A percentile compares a stretch with the other conserved stretches of the same genome.
Evolutionary conservation across 2,329 filamentous ascomycete species (phyloP).

Genomic region (Ophiostoma triangulosporum): DNA sequence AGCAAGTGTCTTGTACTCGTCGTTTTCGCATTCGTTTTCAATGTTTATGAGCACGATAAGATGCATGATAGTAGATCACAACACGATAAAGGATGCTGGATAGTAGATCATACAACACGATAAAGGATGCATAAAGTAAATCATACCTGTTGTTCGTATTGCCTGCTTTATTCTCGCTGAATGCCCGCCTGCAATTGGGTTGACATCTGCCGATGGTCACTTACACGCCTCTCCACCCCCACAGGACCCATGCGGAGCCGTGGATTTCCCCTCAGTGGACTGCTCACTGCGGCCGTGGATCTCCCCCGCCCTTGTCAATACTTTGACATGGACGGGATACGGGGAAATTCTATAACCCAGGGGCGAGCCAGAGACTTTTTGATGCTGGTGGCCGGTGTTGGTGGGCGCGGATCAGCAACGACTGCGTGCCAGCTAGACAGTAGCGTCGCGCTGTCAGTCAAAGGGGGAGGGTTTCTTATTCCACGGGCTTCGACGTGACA

Average conservation of each 20-base stretch:
- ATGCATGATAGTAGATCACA: too few species aligned
- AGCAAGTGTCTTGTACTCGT: background rate
- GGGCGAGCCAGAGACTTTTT: background rate
- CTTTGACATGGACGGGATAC: background rate
- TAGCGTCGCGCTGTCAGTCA: background rate
- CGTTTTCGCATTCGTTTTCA: too few species aligned
- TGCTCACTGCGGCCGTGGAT: background rate
- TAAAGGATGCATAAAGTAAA: background rate
- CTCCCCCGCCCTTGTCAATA: background rate
- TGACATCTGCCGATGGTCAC: slow-evolving; percentile 13
- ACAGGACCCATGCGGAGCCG: slow-evolving; percentile 2
- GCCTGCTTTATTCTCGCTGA: too few species aligned
- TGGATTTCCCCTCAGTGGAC: slow-evolving; percentile 9
- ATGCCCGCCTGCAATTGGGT: slow-evolving; percentile 7
- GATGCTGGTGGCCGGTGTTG: background rate
- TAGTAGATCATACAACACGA: too few species aligned
- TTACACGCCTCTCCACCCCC: slow-evolving; percentile 9
- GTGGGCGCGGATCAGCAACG: background rate
- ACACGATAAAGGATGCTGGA: too few species aligned
- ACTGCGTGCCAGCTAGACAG: background rate
- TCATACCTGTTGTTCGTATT: too few species aligned
- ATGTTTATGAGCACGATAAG: too few species aligned
- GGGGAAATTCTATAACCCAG: background rate
- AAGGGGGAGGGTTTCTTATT: background rate
- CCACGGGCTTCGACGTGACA: background rate